Evolutionary conservation across 257 asterid genomes (phyloP), one percentile per base, ranked within the genome.

Genomic region (Solanum paucissectum): DNA sequence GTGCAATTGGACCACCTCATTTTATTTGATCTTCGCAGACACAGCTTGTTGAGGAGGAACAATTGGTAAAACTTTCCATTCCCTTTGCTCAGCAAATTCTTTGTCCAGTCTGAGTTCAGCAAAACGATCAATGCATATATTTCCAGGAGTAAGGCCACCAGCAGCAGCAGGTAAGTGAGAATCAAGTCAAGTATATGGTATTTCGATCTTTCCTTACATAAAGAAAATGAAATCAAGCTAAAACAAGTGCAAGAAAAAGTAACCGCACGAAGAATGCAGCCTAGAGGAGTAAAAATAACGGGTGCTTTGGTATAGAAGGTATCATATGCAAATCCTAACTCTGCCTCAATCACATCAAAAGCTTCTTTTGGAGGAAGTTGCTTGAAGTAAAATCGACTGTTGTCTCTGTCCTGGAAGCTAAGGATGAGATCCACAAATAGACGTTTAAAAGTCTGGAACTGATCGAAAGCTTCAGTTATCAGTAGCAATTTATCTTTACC

Each of bases 371-470:
- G 18, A 0, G 12, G 0, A 36, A 88, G 90, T 7, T 1, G 6
- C 86, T 33, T 84, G 90, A 93, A 92, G 89, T 89, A 90, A 38
- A 77, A 86, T 62, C 9, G 87, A 89, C 94, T 92, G 84, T 83
- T 85, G 76, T 93, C 94, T 42, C 90, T 88, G 88, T 93, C 93
- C 62, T 93, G 93, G 87, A 91, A 92, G 23, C 96, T 93, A 25
- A 92, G 91, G 91, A 93, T 93, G 14, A 90, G 90, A 82, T 91
- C 94, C 3, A 92, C 94, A 84, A 93, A 93, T 29, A 92, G 91
- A 72, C 93, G 90, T 73, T 91, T 93, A 36, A 93, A 93, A 7
- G 83, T 93, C 88, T 88, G 88, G 79, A 91, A 89, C 29, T 81
- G 81, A 23, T 89, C 86, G 13, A 87, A 88, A 1, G 94, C 93